Evolutionary conservation across 2,329 filamentous ascomycete species (phyloP).

Genomic region (Trichoderma atrobrunneum): DNA sequence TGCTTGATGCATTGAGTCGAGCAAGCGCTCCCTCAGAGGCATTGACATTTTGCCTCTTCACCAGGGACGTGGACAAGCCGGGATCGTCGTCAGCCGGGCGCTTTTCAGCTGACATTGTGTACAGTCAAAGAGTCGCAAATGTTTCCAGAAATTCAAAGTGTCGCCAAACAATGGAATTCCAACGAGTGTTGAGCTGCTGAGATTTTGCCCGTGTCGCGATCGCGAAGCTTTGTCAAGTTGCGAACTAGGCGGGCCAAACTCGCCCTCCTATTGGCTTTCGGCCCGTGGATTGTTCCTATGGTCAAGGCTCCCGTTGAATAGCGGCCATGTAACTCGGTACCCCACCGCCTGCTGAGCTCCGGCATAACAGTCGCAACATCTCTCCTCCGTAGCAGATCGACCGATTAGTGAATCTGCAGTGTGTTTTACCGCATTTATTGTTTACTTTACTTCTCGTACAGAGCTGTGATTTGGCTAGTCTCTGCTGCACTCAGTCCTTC

Average conservation of each 20-base stretch:
- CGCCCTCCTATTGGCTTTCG: conserved; percentile 31
- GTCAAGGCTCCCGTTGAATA: conserved; percentile 20
- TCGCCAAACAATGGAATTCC: neutral
- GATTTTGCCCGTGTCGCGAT: conserved; percentile 2
- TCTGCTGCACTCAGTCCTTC: neutral
- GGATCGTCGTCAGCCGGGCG: conserved; percentile 84
- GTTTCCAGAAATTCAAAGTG: neutral
- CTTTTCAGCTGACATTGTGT: conserved; percentile 84
- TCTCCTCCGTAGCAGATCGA: neutral
- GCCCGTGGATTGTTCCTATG: conserved; percentile 37
- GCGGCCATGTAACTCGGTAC: conserved; percentile 23
- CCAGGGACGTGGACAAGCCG: conserved; percentile 72
- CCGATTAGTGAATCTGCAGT: neutral
- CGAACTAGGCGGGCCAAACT: conserved; percentile 9
- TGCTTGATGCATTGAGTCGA: conserved; percentile 49
- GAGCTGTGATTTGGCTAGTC: neutral
- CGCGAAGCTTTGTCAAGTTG: conserved; percentile 13
- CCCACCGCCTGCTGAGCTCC: conserved; percentile 11
- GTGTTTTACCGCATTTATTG: neutral
- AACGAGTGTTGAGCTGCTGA: neutral
- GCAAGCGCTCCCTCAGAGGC: conserved; percentile 47
- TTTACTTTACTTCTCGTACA: neutral
- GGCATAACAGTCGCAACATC: conserved; percentile 1
- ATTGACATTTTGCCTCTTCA: conserved; percentile 80
- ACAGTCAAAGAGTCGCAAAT: neutral